Percentiles rank a stretch among this genome's conserved stretches.
Evolutionary conservation across 2,329 filamentous ascomycete species (phyloP).

Genomic region (Chrysoporthe puriensis): DNA sequence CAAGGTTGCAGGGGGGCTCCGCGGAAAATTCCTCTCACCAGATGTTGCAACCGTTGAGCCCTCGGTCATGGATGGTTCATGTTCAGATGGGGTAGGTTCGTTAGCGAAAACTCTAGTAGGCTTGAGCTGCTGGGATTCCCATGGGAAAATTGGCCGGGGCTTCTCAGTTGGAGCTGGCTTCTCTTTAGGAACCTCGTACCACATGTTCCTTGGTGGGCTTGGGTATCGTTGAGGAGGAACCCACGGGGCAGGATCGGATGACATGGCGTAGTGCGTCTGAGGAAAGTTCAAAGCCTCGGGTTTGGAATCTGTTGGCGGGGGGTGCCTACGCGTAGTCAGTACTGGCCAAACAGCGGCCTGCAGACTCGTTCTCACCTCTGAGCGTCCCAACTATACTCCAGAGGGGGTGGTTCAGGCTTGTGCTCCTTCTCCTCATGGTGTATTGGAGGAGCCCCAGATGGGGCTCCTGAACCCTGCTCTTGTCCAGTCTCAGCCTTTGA

Average conservation of each 20-base stretch:
- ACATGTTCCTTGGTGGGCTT: conserved; percentile 85
- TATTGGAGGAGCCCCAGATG: conserved; percentile 41
- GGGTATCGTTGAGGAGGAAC: conserved; percentile 77
- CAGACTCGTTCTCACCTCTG: conserved; percentile 47
- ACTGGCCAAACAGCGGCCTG: conserved; percentile 16
- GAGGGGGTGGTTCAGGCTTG: conserved; percentile 40
- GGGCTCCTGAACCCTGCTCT: conserved; percentile 42
- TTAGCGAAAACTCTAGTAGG: conserved; percentile 69
- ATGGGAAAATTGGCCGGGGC: conserved; percentile 81
- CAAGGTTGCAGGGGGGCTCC: conserved; percentile 23
- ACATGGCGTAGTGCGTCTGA: conserved; percentile 80
- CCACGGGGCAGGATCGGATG: conserved; percentile 73
- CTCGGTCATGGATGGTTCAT: conserved; percentile 36
- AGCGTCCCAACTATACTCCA: conserved; percentile 53
- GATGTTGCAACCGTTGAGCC: conserved; percentile 34
- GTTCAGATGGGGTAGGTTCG: conserved; percentile 41
- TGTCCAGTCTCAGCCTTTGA: conserved; percentile 52
- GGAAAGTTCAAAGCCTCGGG: conserved; percentile 89
- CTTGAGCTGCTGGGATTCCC: conserved; percentile 73
- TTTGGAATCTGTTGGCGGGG: conserved; percentile 67
- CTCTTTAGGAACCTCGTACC: conserved; percentile 77
- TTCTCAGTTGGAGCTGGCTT: conserved; percentile 59
- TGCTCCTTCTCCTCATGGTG: conserved; percentile 41
- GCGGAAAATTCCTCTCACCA: conserved; percentile 34
- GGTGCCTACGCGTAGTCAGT: conserved; percentile 53